Base-by-base conservation (phyloP, 768 basidiomycete genomes). In the Boletus subparvulus region DNA sequence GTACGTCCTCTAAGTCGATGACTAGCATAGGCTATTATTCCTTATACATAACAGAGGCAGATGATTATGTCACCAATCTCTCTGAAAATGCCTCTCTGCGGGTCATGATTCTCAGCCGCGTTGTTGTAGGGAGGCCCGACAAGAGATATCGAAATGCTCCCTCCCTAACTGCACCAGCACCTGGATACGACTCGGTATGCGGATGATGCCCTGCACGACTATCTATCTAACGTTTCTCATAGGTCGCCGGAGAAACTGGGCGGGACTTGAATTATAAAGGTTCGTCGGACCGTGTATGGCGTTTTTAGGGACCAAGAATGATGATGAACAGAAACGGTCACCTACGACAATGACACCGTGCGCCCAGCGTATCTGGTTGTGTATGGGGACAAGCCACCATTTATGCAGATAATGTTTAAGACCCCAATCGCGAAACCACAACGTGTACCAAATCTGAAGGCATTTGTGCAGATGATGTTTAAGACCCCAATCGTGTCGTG, bases 191-290 rank as follows among this genome's bases (percentile, higher is more conserved):
- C 63, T 88, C 86, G n/a, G 67, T 71, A 85, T 80, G 65, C 47
- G 16, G 17, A 47, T 45, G 73, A 58, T 39, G 13, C 16, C 17
- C n/a, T n/a, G 47, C 28, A 33, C 4, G 26, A 21, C n/a, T 36
- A 39, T 19, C 21, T 42, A 19, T 19, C 45, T 59, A 9, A 58
- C 26, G 16, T 52, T 40, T 50, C 51, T 28, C 40, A 10, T 54
- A 87, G 85, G 75, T 87, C 21, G 70, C 82, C 9, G 86, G 86
- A 4, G 76, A 81, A 58, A 86, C 85, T n/a, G 86, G 86, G 2
- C 72, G 69, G 39, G 83, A 85, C 64, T 70, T 87, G 47, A 87
- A 87, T 64, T 87, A 86, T 56, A 83, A 83, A 67, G 70, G 70
- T 68, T 47, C 26, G 70, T 68, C 17, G 4, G 9, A 26, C 8